Evolutionary conservation across 2,329 filamentous ascomycete species (phyloP), one percentile per base, ranked within the genome.

Genomic region (Pseudocercospora crystallina): DNA sequence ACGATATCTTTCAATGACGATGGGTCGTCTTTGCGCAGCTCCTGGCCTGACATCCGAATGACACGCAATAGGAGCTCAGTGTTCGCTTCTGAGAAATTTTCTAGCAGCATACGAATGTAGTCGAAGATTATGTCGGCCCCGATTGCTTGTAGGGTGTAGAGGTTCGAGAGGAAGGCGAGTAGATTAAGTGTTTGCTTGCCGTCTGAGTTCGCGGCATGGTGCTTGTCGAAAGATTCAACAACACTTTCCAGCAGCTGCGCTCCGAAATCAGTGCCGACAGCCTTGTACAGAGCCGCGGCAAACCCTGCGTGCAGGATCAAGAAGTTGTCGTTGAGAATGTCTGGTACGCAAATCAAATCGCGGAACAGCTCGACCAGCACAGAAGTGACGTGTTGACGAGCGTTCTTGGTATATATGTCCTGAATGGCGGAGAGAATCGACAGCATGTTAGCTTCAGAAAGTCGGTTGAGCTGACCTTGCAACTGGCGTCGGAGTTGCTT

Each of bases 141-240:
- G 38, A 96, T 80, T 15, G 96, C 83, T 62, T 95, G 89, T 65
- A 99, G 95, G 43, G 89, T 91, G 72, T 97, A 99, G 34, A 97
- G 77, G 64, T 96, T 85, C 0, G 91, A 84, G 11, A 97, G 74
- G 29, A 97, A 80, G 1, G 88, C 87, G 29, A 96, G 80, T 37
- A 96, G 71, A 67, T 99, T 96, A 8, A 85, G 79, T 1, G 80
- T 77, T 48, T 85, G 80, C 65, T 90, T 90, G 35, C 72, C 71
- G 30, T 69, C 69, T 5, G 68, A 64, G 5, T 60, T 51, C 40
- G 71, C 71, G 12, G 30, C 34, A 20, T 61, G 61, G 43, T 59
- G 51, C 13, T 79, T 75, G 55, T 87, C 84, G 65, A 97, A 90
- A 8, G 84, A 81, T 40, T 86, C 81, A 12, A 95, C 87, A 5